Percentiles rank a stretch among this genome's conserved stretches.
These are phyloP conservation scores for Closterium sp. DNA, from an alignment of 139 green algal species.

Conservation along the genomic window DNA sequence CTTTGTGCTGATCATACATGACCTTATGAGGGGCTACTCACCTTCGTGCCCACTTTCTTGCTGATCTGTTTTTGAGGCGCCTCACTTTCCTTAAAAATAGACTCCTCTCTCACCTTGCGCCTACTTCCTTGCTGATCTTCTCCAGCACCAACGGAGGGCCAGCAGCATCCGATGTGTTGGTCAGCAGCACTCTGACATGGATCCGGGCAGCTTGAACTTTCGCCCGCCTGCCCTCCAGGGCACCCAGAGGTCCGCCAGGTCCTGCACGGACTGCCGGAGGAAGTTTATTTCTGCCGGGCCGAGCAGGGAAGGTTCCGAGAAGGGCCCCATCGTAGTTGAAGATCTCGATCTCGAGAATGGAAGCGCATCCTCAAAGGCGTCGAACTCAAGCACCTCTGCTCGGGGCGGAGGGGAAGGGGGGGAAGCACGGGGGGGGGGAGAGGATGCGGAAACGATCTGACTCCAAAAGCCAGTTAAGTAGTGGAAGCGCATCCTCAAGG, in stretches of 20 bases:
- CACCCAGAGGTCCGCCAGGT: conserved; percentile 43
- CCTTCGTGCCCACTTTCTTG: conserved; percentile 30
- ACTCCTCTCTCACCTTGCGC: conserved; percentile 21
- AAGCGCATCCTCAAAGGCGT: conserved; percentile 36
- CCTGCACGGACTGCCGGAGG: conserved; percentile 16
- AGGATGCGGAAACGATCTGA: not conserved
- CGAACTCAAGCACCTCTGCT: conserved; percentile 43
- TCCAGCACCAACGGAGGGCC: conserved; percentile 8
- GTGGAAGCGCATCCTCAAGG: not conserved
- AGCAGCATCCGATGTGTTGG: not conserved
- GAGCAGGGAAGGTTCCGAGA: conserved; percentile 32
- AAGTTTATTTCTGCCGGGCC: conserved; percentile 38
- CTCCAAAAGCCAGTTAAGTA: too few relatives aligned
- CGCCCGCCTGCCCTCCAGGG: conserved; percentile 38
- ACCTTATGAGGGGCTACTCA: too few relatives aligned
- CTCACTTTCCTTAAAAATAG: too few relatives aligned
- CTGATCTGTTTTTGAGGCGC: too few relatives aligned
- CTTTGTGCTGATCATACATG: too few relatives aligned
- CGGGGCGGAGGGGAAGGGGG: not conserved
- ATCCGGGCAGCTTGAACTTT: conserved; percentile 3
- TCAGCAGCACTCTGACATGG: conserved; percentile 30
- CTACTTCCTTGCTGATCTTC: conserved; percentile 18
- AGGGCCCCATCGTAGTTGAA: conserved; percentile 48
- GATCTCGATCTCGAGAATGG: conserved; percentile 17
- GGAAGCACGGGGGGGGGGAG: not conserved